These are phyloP conservation scores for Cordyceps farinosa DNA, from an alignment of 2,329 filamentous ascomycete species.

Conservation along the genomic window DNA sequence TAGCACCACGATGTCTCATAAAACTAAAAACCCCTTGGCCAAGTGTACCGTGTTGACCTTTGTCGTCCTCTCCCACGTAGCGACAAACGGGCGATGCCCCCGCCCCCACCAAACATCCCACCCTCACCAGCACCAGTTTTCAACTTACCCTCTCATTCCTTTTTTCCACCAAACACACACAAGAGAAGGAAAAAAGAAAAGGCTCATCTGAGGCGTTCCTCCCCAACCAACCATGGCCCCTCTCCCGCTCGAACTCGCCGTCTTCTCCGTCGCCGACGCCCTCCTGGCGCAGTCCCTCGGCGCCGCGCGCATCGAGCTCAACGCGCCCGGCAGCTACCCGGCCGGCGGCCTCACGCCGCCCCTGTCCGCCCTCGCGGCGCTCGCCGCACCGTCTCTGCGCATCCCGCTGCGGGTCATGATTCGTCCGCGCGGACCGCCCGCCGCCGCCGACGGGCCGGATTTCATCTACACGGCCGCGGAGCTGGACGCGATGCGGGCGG, in stretches of 20 bases:
- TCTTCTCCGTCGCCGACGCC: slow-evolving; percentile 46
- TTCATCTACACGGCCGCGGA: slow-evolving; percentile 49
- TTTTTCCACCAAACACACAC: too few relatives aligned
- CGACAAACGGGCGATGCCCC: not conserved
- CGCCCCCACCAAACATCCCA: not conserved
- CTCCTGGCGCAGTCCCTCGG: slow-evolving; percentile 39
- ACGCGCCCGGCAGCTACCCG: slow-evolving; percentile 47
- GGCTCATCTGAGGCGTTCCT: not conserved
- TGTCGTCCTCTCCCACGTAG: too few relatives aligned
- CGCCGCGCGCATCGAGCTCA: slow-evolving; percentile 52
- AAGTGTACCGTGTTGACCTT: too few relatives aligned
- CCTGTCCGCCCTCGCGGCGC: slow-evolving; percentile 34
- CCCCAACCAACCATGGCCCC: not conserved
- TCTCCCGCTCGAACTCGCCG: slow-evolving; percentile 49
- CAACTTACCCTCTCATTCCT: too few relatives aligned
- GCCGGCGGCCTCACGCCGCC: slow-evolving; percentile 51
- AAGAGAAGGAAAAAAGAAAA: too few relatives aligned
- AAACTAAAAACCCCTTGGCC: too few relatives aligned
- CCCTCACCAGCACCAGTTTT: not conserved
- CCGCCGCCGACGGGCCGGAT: slow-evolving; percentile 30
- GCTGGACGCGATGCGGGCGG: slow-evolving; percentile 39
- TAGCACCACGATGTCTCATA: too few relatives aligned
- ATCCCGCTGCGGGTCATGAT: slow-evolving; percentile 54
- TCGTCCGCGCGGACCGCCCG: slow-evolving; percentile 38
- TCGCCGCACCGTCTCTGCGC: slow-evolving; percentile 26